Percentiles rank a stretch among this genome's conserved stretches.
These are phyloP conservation scores for Fusarium coffeatum DNA, from an alignment of 2,329 filamentous ascomycete species.

Conservation along the genomic window DNA sequence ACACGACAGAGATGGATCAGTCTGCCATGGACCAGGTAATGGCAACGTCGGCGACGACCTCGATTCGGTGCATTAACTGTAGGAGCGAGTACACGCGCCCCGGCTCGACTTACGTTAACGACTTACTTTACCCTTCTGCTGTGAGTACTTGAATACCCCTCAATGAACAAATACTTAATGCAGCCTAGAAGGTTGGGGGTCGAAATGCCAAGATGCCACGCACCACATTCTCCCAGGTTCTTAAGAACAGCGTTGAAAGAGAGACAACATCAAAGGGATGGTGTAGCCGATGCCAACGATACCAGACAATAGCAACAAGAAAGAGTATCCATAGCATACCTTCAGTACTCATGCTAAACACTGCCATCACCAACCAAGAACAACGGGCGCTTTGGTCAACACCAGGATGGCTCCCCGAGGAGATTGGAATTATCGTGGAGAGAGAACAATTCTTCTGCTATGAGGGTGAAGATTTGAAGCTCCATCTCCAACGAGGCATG, in stretches of 20 bases:
- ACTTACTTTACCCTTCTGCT: slow-evolving; percentile 79
- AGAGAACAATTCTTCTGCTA: slow-evolving; percentile 95
- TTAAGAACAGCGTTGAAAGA: slow-evolving; percentile 92
- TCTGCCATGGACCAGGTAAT: slow-evolving; percentile 74
- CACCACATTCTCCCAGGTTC: slow-evolving; percentile 84
- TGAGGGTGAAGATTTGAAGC: slow-evolving; percentile 87
- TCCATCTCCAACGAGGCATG: slow-evolving; percentile 81
- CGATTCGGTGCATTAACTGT: slow-evolving; percentile 88
- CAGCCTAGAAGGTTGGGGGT: slow-evolving; percentile 57
- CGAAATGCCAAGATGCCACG: slow-evolving; percentile 64
- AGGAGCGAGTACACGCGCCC: slow-evolving; percentile 85
- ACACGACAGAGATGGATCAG: slow-evolving; percentile 75
- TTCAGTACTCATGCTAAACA: slow-evolving; percentile 88
- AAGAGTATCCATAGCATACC: slow-evolving; percentile 87
- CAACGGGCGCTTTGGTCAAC: slow-evolving; percentile 87
- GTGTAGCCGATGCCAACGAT: slow-evolving; percentile 91
- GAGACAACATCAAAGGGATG: slow-evolving; percentile 91
- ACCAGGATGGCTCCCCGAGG: slow-evolving; percentile 90
- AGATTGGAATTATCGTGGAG: slow-evolving; percentile 92
- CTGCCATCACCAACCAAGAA: slow-evolving; percentile 77
- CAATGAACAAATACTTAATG: slow-evolving; percentile 9
- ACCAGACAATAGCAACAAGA: slow-evolving; percentile 86
- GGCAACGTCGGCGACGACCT: slow-evolving; percentile 76
- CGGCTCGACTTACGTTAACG: slow-evolving; percentile 83
- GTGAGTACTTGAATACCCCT: slow-evolving; percentile 41